These are phyloP conservation scores for Xylaria sp. DNA, from an alignment of 2,329 filamentous ascomycete genomes.

Conservation along the genomic window DNA sequence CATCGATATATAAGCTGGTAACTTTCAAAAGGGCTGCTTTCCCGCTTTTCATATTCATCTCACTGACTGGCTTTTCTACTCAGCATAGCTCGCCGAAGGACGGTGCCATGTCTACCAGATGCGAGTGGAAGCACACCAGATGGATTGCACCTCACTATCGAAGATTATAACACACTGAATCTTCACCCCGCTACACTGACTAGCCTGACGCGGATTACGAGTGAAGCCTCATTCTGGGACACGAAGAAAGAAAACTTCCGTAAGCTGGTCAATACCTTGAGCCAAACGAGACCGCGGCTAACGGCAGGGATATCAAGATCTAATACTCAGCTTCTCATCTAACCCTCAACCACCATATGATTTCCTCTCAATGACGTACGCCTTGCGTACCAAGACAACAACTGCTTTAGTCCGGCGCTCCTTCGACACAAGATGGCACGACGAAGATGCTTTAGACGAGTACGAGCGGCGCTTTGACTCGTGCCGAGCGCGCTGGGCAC, in stretches of 20 bases:
- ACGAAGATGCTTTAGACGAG: slow-evolving; percentile 51
- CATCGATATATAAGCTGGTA: too few species aligned
- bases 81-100: slow-evolving; percentile 38
- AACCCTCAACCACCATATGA: slow-evolving; percentile 53
- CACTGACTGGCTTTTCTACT: background rate
- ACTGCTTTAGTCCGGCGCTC: slow-evolving; percentile 52
- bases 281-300: background rate
- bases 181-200: slow-evolving; percentile 39
- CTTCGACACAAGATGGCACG: slow-evolving; percentile 49
- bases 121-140: slow-evolving; percentile 26
- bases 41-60: background rate
- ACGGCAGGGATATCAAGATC: slow-evolving; percentile 36
- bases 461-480: slow-evolving; percentile 53
- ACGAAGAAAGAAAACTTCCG: slow-evolving; percentile 37
- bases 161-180: slow-evolving; percentile 38
- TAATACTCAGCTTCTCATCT: slow-evolving; percentile 53
- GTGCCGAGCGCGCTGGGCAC: slow-evolving; percentile 52
- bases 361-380: slow-evolving; percentile 54
- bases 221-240: slow-evolving; percentile 41
- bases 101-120: slow-evolving; percentile 23
- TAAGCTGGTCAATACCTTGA: slow-evolving; percentile 24
- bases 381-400: slow-evolving; percentile 46
- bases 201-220: slow-evolving; percentile 37
- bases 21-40: background rate
- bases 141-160: slow-evolving; percentile 36